phyloP scores from a whole-genome alignment of 1,284 basidiomycete species.

The Cryptococcus maquisensis region DNA sequence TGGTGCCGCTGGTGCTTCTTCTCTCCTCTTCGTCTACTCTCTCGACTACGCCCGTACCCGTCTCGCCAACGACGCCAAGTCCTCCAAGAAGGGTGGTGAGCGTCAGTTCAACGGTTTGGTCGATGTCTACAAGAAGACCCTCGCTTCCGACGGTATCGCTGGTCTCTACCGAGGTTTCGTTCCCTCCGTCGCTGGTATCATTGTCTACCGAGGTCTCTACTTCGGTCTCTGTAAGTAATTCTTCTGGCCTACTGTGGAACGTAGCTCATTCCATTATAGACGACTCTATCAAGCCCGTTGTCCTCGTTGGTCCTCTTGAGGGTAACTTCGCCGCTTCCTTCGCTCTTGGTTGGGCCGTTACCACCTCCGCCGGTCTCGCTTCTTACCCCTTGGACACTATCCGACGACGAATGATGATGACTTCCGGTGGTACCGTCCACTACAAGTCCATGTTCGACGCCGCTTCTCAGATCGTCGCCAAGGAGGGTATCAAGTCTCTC shows the following conservation, averaged over 20 bases:
- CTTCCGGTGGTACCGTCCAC: conserved; percentile 58
- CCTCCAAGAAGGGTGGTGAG: conserved; percentile 78
- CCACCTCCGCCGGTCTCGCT: conserved; percentile 58
- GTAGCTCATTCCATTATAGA: conserved; percentile 25
- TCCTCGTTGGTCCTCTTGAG: conserved; percentile 58
- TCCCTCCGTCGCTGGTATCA: conserved; percentile 60
- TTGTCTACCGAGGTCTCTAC: conserved; percentile 61
- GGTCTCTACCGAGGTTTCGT: conserved; percentile 63
- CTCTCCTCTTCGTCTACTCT: conserved; percentile 94
- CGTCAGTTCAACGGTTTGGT: conserved; percentile 95
- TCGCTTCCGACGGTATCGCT: conserved; percentile 54
- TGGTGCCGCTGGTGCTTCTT: conserved; percentile 95
- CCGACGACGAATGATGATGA: conserved; percentile 67
- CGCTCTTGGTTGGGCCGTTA: conserved; percentile 57
- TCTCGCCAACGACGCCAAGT: conserved; percentile 95
- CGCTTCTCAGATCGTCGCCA: conserved; percentile 59
- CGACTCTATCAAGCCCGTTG: conserved; percentile 57
- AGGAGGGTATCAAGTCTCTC: conserved; percentile 59
- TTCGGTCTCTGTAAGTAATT: conserved; percentile 43
- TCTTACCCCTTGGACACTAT: conserved; percentile 67
- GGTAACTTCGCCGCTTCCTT: conserved; percentile 64
- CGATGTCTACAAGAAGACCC: conserved; percentile 72
- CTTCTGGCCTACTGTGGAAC: background rate
- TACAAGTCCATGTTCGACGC: conserved; percentile 59
- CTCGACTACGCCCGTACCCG: conserved; percentile 96